Conservation (phyloP, 805 yeast species). For the Candida dendrica region DNA sequence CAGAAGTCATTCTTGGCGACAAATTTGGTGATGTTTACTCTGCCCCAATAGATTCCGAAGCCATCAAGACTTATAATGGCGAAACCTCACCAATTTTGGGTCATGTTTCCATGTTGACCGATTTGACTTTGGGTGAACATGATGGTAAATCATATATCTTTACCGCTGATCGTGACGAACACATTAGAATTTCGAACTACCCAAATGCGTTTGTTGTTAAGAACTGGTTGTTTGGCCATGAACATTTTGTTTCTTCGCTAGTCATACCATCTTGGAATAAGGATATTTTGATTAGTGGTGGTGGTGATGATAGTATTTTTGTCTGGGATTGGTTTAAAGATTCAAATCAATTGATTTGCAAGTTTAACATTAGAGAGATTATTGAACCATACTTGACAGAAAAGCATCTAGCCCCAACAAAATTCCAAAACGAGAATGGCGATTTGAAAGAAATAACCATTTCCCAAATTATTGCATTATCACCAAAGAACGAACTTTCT, state of each 20-base stretch:
- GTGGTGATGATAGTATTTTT: slow-evolving; percentile 76
- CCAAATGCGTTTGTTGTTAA: slow-evolving; percentile 77
- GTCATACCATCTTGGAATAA: slow-evolving; percentile 45
- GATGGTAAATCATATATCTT: slow-evolving; percentile 47
- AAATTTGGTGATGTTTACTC: slow-evolving; percentile 93
- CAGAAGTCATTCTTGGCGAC: slow-evolving; percentile 72
- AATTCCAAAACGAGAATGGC: slow-evolving; percentile 48
- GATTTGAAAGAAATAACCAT: slow-evolving; percentile 46
- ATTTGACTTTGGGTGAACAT: slow-evolving; percentile 40
- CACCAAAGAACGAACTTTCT: slow-evolving; percentile 26
- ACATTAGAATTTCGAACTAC: slow-evolving; percentile 73
- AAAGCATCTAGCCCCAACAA: slow-evolving; percentile 55
- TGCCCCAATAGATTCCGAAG: slow-evolving; percentile 35
- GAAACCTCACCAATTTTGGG: slow-evolving; percentile 74
- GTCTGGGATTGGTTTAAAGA: slow-evolving; percentile 72
- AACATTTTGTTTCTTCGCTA: slow-evolving; percentile 70
- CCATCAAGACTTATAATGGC: slow-evolving; percentile 27
- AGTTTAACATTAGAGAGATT: slow-evolving; percentile 39
- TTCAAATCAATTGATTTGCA: slow-evolving; percentile 38
- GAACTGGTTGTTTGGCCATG: slow-evolving; percentile 81
- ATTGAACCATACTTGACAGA: slow-evolving; percentile 41
- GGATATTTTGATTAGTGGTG: slow-evolving; percentile 65
- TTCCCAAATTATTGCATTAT: slow-evolving; percentile 32
- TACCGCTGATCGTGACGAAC: slow-evolving; percentile 94
- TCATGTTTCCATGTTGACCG: slow-evolving; percentile 95